phyloP scores from a whole-genome alignment of 2,329 filamentous ascomycete genomes.

The Paecilomyces variotii region DNA sequence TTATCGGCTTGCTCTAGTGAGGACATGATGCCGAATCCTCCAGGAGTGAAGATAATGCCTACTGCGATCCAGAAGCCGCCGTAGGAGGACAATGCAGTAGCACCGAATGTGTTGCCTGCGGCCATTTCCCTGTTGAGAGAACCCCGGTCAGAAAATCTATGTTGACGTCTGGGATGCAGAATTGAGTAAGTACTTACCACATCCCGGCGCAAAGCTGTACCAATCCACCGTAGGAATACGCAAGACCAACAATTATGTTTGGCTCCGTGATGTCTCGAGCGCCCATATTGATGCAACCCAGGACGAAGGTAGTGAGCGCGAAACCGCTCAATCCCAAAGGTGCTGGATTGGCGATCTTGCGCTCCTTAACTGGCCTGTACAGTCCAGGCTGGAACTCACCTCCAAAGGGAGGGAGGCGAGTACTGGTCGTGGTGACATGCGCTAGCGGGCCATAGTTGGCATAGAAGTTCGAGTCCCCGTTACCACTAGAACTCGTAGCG shows the following conservation, averaged over 20 bases:
- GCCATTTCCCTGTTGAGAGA: conserved; percentile 60
- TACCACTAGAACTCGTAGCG: not conserved
- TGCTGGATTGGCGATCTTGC: conserved; percentile 66
- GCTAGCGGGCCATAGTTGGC: conserved; percentile 35
- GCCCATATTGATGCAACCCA: conserved; percentile 63
- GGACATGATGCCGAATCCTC: conserved; percentile 51
- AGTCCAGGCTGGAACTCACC: conserved; percentile 61
- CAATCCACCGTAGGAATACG: conserved; percentile 63
- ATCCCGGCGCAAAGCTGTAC: conserved; percentile 71
- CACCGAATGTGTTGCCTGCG: conserved; percentile 70
- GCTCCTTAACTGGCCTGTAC: conserved; percentile 50
- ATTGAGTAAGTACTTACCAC: conserved; percentile 49
- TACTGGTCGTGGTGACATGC: conserved; percentile 30
- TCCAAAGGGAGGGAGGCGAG: conserved; percentile 51
- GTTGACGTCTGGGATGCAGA: not conserved
- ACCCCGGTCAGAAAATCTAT: not conserved
- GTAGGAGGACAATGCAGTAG: conserved; percentile 66
- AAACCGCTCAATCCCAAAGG: conserved; percentile 66
- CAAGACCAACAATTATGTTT: conserved; percentile 58
- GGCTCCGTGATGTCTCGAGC: conserved; percentile 50
- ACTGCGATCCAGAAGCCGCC: conserved; percentile 75
- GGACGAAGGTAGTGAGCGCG: conserved; percentile 67
- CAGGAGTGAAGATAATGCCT: conserved; percentile 58
- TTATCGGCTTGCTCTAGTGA: conserved; percentile 30
- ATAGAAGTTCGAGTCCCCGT: not conserved